Base-by-base conservation (phyloP, 2,329 filamentous ascomycete species). In the Periconia digitata region DNA sequence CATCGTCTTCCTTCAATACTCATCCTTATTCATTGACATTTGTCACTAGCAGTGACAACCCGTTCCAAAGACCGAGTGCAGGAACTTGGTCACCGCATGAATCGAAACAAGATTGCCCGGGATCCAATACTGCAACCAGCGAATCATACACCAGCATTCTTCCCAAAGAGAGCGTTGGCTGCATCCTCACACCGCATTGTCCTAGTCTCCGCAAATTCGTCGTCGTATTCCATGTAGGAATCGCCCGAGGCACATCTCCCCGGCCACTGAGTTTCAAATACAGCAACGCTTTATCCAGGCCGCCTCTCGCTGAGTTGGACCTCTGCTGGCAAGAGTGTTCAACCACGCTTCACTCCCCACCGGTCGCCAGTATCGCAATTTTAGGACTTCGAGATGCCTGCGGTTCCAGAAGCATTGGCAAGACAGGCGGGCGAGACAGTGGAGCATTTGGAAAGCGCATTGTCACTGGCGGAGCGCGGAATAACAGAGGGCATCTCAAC, bases 291-390 rank as follows among this genome's bases (percentile, higher is more conserved):
- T n/a, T n/a, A n/a, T 50, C 29, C 50, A 54, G 51, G 50, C 58
- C 59, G 52, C 51, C 48, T 53, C 46, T 41, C 50, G 51, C 53
- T 58, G 53, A 58, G 50, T 59, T 51, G 39, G 58, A 53, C 64
- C 66, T 64, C 58, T 64, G 66, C 67, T 67, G 66, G 64, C 60
- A 63, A 59, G 59, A 60, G 66, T 61, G 54, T 65, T 62, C 54
- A 50, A 59, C 56, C 20, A 32, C 57, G 48, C 47, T 45, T 50
- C 43, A 38, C 44, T 45, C 40, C 48, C 45, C 50, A 37, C 46
- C 18, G 37, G 20, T 51, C 50, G 36, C 50, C 46, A 43, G 50
- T 47, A 37, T 41, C 46, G 36, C 38, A 41, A 49, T 40, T 29
- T 44, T 35, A 43, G 42, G 41, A 59, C 43, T 49, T 53, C 49